A percentile compares a stretch with the other conserved stretches of the same genome.
Conservation (phyloP, 1,284 basidiomycete genomes). For the Sphaerobolus stellatus region DNA sequence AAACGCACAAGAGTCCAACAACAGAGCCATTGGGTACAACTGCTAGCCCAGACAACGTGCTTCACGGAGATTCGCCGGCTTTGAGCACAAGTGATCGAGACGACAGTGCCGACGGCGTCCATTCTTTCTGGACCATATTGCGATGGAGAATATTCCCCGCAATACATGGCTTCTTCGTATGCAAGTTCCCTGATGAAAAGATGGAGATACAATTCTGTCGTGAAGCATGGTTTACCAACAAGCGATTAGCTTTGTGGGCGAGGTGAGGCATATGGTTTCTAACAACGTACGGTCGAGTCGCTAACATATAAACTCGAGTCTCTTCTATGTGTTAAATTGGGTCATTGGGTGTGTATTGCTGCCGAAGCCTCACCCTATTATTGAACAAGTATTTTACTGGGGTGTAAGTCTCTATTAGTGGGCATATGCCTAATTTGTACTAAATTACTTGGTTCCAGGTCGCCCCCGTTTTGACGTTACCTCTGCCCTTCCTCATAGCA, state of each 20-base stretch:
- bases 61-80: background rate
- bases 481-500: slow-evolving; percentile 53
- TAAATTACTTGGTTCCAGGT: slow-evolving; percentile 40
- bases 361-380: slow-evolving; percentile 42
- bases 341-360: slow-evolving; percentile 55
- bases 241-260: slow-evolving; percentile 8
- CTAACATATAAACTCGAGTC: slow-evolving; percentile 59
- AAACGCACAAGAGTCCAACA: slow-evolving; percentile 1
- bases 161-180: slow-evolving; percentile 51
- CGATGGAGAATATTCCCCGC: slow-evolving; percentile 44
- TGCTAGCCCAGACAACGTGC: slow-evolving; percentile 2
- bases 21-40: slow-evolving; percentile 1
- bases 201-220: slow-evolving; percentile 58
- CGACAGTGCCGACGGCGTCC: background rate
- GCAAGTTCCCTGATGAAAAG: slow-evolving; percentile 55
- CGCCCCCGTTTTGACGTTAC: slow-evolving; percentile 41
- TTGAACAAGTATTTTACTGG: slow-evolving; percentile 63
- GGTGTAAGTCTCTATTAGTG: slow-evolving; percentile 42
- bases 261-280: slow-evolving; percentile 31
- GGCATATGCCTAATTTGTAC: slow-evolving; percentile 20
- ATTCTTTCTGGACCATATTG: slow-evolving; percentile 26
- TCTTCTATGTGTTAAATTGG: slow-evolving; percentile 74
- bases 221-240: slow-evolving; percentile 53
- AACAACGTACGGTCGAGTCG: slow-evolving; percentile 32
- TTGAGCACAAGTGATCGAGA: background rate